Base-by-base conservation (phyloP, 495 filamentous ascomycete genomes). In the Hyaloscypha hepaticicola region DNA sequence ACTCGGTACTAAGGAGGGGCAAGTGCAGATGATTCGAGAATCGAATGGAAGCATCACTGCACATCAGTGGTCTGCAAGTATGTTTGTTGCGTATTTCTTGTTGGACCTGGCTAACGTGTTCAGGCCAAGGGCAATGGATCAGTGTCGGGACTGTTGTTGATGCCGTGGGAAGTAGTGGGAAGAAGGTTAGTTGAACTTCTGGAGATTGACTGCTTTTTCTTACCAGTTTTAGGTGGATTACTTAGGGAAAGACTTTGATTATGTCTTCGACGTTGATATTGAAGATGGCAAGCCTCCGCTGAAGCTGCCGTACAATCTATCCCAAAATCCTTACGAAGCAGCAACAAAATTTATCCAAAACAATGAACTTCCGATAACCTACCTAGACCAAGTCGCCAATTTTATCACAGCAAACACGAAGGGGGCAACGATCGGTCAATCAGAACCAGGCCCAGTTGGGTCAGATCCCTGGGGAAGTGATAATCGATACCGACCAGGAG, bases 231-330 rank as follows among this genome's bases (percentile, higher is more conserved):
- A 85, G 73, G 79, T 82, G n/a, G 78, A 88, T 49, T 90, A 93
- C 72, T 74, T 88, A 2, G 96, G 96, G 25, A 86, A 93, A 73
- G 91, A 96, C 61, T 99, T 96, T 73, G 96, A 99, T 70, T 97
- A 91, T 73, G 96, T 99, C 55, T 99, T 98, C 68, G 94, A 98
- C 72, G 95, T 99, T 27, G 96, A 97, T 70, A 94, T 98, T 63
- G 90, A 97, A 72, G 96, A 98, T 66, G 96, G 95, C 41, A 92
- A 94, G 67, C 96, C 96, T 29, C 86, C 95, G 3, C 82, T 98
- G 33, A 98, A 98, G 72, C 81, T 99, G 31, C 94, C 96, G 1
- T 98, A 91, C 73, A 97, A 99, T 72, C 80, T 90, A 45, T 90
- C 89, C 5, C 89, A 97, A 73, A 97, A 97, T 72, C 92, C 92